Conservation (phyloP, 2,329 filamentous ascomycete genomes). For the Beauveria medogensis region DNA sequence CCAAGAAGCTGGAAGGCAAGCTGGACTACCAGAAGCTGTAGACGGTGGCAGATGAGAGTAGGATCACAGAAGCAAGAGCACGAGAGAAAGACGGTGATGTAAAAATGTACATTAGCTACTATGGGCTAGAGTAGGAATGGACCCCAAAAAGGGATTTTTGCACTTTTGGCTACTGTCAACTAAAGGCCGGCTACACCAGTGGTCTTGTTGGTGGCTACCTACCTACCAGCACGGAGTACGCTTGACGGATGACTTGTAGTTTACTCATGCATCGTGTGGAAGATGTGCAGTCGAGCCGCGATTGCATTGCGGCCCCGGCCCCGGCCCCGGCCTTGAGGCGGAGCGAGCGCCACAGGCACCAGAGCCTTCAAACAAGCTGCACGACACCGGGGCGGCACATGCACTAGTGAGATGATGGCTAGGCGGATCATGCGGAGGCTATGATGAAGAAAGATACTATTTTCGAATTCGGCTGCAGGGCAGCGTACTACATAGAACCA, state of each 20-base stretch:
- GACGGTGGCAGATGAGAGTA: slow-evolving; percentile 10
- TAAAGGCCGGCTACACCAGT: neutral
- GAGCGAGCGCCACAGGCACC: neutral
- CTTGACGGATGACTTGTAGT: neutral
- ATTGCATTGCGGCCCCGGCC: neutral
- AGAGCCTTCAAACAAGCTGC: neutral
- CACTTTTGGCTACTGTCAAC: neutral
- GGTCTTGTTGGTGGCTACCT: neutral
- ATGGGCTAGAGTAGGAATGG: slow-evolving; percentile 1
- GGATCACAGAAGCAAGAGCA: neutral
- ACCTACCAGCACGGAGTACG: neutral
- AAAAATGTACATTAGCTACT: slow-evolving; percentile 11
- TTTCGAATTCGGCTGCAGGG: neutral
- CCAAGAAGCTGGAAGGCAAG: slow-evolving; percentile 98
- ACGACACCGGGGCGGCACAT: neutral
- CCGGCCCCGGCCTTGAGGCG: neutral
- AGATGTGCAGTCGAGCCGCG: neutral
- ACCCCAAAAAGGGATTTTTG: neutral
- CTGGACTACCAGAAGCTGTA: slow-evolving; percentile 95
- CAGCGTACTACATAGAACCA: neutral
- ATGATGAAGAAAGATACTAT: neutral
- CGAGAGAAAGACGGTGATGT: neutral
- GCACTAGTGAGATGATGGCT: too few relatives aligned
- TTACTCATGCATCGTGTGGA: neutral
- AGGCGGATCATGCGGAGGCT: neutral